These are phyloP conservation scores for Calonectria pseudoreteaudii DNA, from an alignment of 2,329 filamentous ascomycete species.

Conservation along the genomic window DNA sequence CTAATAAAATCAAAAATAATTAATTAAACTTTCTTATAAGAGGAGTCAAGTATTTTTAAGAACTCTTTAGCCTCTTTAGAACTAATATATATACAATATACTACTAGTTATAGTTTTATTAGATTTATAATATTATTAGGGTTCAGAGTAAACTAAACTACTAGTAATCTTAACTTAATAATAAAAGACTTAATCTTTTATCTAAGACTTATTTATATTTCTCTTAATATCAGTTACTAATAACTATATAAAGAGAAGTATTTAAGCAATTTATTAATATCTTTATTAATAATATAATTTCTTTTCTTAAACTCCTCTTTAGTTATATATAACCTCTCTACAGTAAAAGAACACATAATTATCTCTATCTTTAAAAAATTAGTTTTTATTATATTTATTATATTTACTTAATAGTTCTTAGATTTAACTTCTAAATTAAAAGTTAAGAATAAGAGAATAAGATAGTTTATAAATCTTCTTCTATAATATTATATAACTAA, in stretches of 20 bases:
- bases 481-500: background rate
- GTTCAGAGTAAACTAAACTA: constrained; percentile 27
- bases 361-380: background rate
- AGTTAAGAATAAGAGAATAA: background rate
- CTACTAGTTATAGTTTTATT: background rate
- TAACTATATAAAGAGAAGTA: background rate
- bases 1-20: constrained; percentile 12
- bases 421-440: constrained; percentile 15
- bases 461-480: background rate
- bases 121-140: constrained; percentile 26
- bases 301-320: background rate
- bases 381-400: background rate
- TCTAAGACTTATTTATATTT: background rate
- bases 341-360: background rate
- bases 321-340: background rate
- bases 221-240: constrained; percentile 5
- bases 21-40: constrained; percentile 9
- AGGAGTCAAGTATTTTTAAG: background rate
- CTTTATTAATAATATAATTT: background rate
- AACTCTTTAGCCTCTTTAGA: background rate
- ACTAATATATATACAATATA: background rate
- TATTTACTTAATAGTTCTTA: background rate
- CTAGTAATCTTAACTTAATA: constrained; percentile 13
- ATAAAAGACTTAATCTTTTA: constrained; percentile 23
- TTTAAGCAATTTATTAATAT: constrained; percentile 12